These are phyloP conservation scores for Schwanniomyces polymorphus DNA, from an alignment of 805 yeast genomes.

Conservation along the genomic window DNA sequence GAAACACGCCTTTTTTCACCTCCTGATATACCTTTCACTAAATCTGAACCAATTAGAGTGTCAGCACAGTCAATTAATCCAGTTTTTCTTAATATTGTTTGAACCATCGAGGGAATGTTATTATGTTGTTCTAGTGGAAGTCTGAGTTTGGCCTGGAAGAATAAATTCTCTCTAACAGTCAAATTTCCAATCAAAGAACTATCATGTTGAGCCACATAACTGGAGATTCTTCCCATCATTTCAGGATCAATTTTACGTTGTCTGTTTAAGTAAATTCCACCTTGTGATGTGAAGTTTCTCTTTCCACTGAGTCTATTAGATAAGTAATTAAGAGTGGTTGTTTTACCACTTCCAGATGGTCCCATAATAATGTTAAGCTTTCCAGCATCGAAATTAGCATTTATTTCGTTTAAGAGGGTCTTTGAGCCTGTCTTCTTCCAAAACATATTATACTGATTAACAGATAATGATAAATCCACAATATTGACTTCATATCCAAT, in stretches of 20 bases:
- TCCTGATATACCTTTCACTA: conserved; percentile 41
- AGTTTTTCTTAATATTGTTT: conserved; percentile 59
- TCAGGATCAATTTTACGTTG: conserved; percentile 20
- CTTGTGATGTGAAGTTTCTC: conserved; percentile 20
- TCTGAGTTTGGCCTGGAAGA: conserved; percentile 69
- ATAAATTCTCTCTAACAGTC: conserved; percentile 76
- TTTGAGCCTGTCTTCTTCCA: neutral
- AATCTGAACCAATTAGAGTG: conserved; percentile 48
- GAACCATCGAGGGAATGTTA: conserved; percentile 49
- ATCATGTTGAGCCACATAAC: conserved; percentile 83
- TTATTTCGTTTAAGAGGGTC: conserved; percentile 22
- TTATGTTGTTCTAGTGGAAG: conserved; percentile 42
- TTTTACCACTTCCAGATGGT: conserved; percentile 47
- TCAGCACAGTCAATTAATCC: conserved; percentile 79
- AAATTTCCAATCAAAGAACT: conserved; percentile 66
- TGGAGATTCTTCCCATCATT: conserved; percentile 43
- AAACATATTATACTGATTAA: conserved; percentile 37
- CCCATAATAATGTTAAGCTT: conserved; percentile 46
- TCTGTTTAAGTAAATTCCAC: conserved; percentile 26
- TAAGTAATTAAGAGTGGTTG: conserved; percentile 37
- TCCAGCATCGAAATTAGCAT: conserved; percentile 30
- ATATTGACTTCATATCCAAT: conserved; percentile 10
- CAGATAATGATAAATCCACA: conserved; percentile 40
- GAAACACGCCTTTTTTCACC: conserved; percentile 79
- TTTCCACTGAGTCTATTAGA: conserved; percentile 52